Evolutionary conservation across 2,329 filamentous ascomycete species (phyloP), one percentile per base, ranked within the genome.

Genomic region (Periconia digitata): DNA sequence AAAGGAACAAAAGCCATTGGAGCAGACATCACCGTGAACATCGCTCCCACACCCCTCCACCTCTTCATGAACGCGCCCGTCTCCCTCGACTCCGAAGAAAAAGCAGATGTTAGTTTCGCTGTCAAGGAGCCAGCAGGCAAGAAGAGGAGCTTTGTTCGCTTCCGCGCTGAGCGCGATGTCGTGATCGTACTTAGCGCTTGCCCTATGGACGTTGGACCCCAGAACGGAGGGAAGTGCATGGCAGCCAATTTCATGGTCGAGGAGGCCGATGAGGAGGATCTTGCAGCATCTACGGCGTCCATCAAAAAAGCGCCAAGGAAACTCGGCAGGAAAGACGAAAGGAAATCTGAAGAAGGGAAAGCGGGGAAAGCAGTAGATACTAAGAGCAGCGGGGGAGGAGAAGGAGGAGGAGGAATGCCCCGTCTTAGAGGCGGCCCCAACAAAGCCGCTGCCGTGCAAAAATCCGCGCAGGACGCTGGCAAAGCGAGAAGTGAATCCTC

Each of bases 21-120:
- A 20, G 74, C 75, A 6, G 74, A 77, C 17, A 73, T 78, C 34
- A 76, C 73, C 1, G 74, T 78, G 58, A 77, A 78, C 50, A 72
- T 68, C 43, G 73, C 74, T 13, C 76, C 76, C 0, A 74, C 74
- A 13, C 76, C 76, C 2, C 60, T 78, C 5, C 74, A 76, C 37
- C 62, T 78, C 10, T 78, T 72, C 50, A 70, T 72, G 68, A 70
- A 68, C 22, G 52, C 66, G 2, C 63, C 65, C 0, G 48, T 71
- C 6, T 46, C 57, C 2, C 22, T 64, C 8, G 50, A 57, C 12
- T 36, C 44, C 3, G 49, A 46, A 4, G 39, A 47, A 0, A 47
- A 61, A 12, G 44, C 27, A 17, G 61, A 58, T 12, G 41, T 54
- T 1, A 66, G 68, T 21, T 48, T 71, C 2, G 50, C 50, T 2